These are phyloP conservation scores for Suhomyces vadensis DNA, from an alignment of 805 yeast species.

Conservation along the genomic window DNA sequence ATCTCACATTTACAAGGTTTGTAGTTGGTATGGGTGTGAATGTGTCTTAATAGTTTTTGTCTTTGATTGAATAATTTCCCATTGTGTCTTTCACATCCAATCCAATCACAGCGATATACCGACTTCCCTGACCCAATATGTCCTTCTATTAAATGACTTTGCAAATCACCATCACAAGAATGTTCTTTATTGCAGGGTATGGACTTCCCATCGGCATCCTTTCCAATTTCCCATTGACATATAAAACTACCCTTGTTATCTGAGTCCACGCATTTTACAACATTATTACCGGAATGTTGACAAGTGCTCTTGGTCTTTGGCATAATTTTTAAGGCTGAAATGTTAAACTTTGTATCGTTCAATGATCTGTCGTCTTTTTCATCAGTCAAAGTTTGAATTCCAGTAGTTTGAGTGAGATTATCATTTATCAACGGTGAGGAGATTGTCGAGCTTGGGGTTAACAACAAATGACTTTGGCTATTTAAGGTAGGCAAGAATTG, in stretches of 20 bases:
- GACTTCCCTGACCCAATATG: conserved; percentile 80
- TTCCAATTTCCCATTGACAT: conserved; percentile 47
- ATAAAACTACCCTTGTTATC: conserved; percentile 28
- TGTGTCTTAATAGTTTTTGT: conserved; percentile 82
- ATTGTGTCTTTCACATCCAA: conserved; percentile 63
- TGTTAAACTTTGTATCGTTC: conserved; percentile 21
- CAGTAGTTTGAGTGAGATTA: neutral
- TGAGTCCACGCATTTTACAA: too few relatives aligned
- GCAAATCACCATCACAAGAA: conserved; percentile 57
- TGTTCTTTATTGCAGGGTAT: conserved; percentile 54
- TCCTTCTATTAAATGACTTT: conserved; percentile 62
- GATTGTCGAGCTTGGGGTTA: conserved; percentile 13
- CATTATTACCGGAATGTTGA: conserved; percentile 1
- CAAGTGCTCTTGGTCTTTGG: conserved; percentile 22
- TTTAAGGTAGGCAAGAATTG: conserved; percentile 3
- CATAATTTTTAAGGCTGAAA: conserved; percentile 34
- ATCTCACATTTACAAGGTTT: conserved; percentile 72
- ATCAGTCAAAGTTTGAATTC: too few relatives aligned
- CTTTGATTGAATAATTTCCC: conserved; percentile 71
- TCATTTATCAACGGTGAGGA: conserved; percentile 11
- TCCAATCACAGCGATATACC: conserved; percentile 74
- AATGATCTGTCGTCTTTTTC: too few relatives aligned
- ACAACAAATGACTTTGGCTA: conserved; percentile 5
- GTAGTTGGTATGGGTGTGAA: conserved; percentile 84
- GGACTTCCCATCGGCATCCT: conserved; percentile 27